Evolutionary conservation across 1,284 basidiomycete genomes (phyloP).

Genomic region (Meripilus lineatus): DNA sequence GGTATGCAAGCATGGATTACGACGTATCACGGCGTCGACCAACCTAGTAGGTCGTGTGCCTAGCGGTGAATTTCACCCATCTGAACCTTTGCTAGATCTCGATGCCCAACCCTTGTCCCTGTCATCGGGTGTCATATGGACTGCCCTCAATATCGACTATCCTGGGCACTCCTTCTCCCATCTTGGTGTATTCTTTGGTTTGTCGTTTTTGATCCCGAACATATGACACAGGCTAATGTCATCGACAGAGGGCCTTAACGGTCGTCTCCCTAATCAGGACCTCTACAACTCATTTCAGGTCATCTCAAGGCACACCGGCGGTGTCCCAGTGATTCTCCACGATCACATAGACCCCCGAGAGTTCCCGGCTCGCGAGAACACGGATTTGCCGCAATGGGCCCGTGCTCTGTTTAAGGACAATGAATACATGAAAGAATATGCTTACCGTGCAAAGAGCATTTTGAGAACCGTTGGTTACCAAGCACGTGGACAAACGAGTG

Average conservation of each 20-base stretch:
- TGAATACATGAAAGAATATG: slow-evolving; percentile 45
- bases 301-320: slow-evolving; percentile 69
- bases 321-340: slow-evolving; percentile 74
- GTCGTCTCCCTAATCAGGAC: slow-evolving; percentile 94
- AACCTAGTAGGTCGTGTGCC: slow-evolving; percentile 49
- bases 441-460: slow-evolving; percentile 58
- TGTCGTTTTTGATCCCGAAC: slow-evolving; percentile 21
- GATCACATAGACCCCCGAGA: slow-evolving; percentile 60
- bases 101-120: slow-evolving; percentile 56
- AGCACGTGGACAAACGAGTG: slow-evolving; percentile 66
- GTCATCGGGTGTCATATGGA: slow-evolving; percentile 88
- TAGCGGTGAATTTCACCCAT: background rate
- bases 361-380: slow-evolving; percentile 27
- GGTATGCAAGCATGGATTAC: slow-evolving; percentile 92
- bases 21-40: slow-evolving; percentile 70
- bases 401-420: slow-evolving; percentile 40
- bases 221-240: background rate
- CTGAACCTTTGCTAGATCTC: slow-evolving; percentile 44
- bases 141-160: slow-evolving; percentile 91
- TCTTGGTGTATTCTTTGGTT: slow-evolving; percentile 87
- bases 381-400: slow-evolving; percentile 38
- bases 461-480: slow-evolving; percentile 64
- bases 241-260: slow-evolving; percentile 87
- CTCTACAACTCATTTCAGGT: slow-evolving; percentile 79
- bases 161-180: slow-evolving; percentile 96